Base-by-base conservation (phyloP, 768 basidiomycete species). In the Coprinopsis marcescibilis region DNA sequence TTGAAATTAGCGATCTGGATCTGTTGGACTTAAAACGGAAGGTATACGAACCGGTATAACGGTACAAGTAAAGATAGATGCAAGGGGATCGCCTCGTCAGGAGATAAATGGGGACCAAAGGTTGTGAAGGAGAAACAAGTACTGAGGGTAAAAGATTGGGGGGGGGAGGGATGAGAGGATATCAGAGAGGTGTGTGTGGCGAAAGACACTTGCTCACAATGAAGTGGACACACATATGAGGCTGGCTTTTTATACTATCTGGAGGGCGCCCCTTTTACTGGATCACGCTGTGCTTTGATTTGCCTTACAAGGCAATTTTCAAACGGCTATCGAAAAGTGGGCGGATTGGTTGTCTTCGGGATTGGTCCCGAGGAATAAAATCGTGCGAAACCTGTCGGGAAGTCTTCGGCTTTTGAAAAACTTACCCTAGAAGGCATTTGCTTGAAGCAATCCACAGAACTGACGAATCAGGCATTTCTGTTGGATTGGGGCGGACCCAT, bases 281-380 rank as follows among this genome's bases (percentile, higher is more conserved):
- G 6, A n/a, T n/a, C n/a, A n/a, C 29, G n/a, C 8, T 32, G 29
- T 32, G 29, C 8, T 8, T n/a, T 32, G 8, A 32, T 32, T 48
- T 4, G 30, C 47, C 30, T 17, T 29, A n/a, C 2, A n/a, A 40
- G 23, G 45, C 25, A 47, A 38, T 40, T 39, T 27, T 30, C 10
- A 30, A 24, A 15, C 7, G 7, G 35, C 19, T 19, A 23, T 14
- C 2, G 17, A 27, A 48, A 43, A 43, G 34, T 13, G 19, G 27
- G 47, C 3, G 39, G 47, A 48, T 48, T 48, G 47, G 25, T 48
- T 17, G n/a, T 12, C 17, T 2, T 32, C 47, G 40, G 47, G 47
- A 48, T 48, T 48, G 47, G 40, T 29, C 12, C 47, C 2, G 47
- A 29, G 47, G 47, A 19, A 46, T 36, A 23, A 37, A 37, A 37